phyloP scores from a whole-genome alignment of 129 eudicot species.

The Heracleum sosnowskyi region DNA sequence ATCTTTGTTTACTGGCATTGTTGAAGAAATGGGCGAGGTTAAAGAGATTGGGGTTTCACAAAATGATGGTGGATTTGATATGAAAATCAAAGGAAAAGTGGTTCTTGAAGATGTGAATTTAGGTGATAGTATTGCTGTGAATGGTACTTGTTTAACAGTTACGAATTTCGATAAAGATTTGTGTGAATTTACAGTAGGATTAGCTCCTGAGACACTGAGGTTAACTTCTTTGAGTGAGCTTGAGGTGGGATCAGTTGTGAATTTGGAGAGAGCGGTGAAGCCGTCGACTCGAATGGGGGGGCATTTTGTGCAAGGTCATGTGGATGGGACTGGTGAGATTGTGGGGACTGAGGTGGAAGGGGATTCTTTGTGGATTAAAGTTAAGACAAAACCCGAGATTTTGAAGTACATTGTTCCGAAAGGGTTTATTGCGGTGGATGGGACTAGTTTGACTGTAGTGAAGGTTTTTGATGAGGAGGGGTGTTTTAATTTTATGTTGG shows the following conservation, averaged over 20 bases:
- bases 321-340: slow-evolving; percentile 85
- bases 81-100: slow-evolving; percentile 30
- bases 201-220: slow-evolving; percentile 72
- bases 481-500: slow-evolving; percentile 84
- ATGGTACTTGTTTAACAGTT: slow-evolving; percentile 36
- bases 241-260: slow-evolving; percentile 55
- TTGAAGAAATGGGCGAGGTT: slow-evolving; percentile 48
- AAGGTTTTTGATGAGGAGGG: slow-evolving; percentile 73
- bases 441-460: slow-evolving; percentile 90
- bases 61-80: slow-evolving; percentile 26
- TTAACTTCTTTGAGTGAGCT: slow-evolving; percentile 58
- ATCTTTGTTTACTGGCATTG: slow-evolving; percentile 50
- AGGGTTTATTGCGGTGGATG: slow-evolving; percentile 87
- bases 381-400: slow-evolving; percentile 52
- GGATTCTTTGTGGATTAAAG: slow-evolving; percentile 91
- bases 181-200: slow-evolving; percentile 54
- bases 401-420: slow-evolving; percentile 85
- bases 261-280: slow-evolving; percentile 74
- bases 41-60: slow-evolving; percentile 28
- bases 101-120: slow-evolving; percentile 41
- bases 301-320: slow-evolving; percentile 96
- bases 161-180: slow-evolving; percentile 1
- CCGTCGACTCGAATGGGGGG: slow-evolving; percentile 90
- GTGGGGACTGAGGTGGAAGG: slow-evolving; percentile 55
- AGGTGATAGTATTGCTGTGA: slow-evolving; percentile 56